Base-by-base conservation (phyloP, 2,329 filamentous ascomycete genomes). In the Penicillium decumbens region DNA sequence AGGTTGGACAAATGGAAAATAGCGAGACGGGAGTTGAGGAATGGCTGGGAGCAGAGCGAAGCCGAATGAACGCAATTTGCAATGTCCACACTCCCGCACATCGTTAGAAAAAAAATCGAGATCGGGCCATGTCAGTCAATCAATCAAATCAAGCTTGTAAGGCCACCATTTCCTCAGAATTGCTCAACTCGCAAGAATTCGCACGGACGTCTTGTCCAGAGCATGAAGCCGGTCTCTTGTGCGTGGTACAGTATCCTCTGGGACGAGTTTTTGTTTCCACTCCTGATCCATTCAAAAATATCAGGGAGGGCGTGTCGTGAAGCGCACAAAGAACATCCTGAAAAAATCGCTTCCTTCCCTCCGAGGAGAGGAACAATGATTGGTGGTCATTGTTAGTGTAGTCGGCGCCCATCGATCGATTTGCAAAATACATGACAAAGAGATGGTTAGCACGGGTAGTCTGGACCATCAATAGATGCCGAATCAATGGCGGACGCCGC, bases 251-350 rank as follows among this genome's bases (percentile, higher is more conserved):
- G 81, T 85, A 82, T 85, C 87, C 84, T 88, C 87, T 70, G 78
- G 85, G 89, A 95, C 85, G 83, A 76, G 88, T 93, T 90, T 96
- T 95, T 95, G 86, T 87, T 76, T 91, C 85, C 87, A 84, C 86
- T 83, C 82, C 82, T 63, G 62, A 60, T 54, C 40, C 46, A 61
- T 47, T 61, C 32, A 20, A 43, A 66, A 60, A 52, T 66, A 63
- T 66, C 68, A 15, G 71, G 81, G 81, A 84, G 83, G 85, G 86
- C 83, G 72, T 76, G 74, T 66, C 65, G 75, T 77, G 66, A 78
- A 84, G 80, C 88, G 88, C 80, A 87, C 88, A 95, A 96, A 95
- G 82, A 73, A 91, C 89, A 85, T 95, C 89, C 80, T 78, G 79
- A 95, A 96, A 56, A 96, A 95, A 83, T 82, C 89, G 88, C 82